Percentiles rank a stretch among this genome's conserved stretches.
Conservation (phyloP, 768 basidiomycete genomes). For the Neoboletus subvelutipes region DNA sequence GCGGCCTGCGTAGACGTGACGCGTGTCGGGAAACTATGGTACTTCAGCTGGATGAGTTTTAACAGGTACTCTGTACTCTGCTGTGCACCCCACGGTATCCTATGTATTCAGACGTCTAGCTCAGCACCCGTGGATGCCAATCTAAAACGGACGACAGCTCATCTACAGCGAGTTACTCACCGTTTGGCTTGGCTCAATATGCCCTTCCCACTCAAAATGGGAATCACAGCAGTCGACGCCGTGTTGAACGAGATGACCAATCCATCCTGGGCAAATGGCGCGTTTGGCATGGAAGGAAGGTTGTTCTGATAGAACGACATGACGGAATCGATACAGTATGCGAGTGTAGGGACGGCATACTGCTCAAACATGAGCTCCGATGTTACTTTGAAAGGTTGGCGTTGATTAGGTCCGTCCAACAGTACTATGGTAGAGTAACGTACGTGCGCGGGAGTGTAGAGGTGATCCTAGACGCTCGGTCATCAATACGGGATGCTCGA, state of each 20-base stretch:
- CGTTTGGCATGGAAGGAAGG: conserved; percentile 30
- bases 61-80: conserved; percentile 91
- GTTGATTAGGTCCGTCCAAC: neutral
- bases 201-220: conserved; percentile 79
- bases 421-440: conserved; percentile 31
- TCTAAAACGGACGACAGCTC: neutral
- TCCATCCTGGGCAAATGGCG: conserved; percentile 62
- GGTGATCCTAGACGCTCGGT: conserved; percentile 89
- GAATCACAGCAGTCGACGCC: conserved; percentile 87
- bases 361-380: conserved; percentile 96
- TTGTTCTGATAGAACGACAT: conserved; percentile 92
- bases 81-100: conserved; percentile 91
- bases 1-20: conserved; percentile 75
- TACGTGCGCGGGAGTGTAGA: conserved; percentile 82
- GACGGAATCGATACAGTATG: conserved; percentile 86
- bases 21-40: conserved; percentile 87
- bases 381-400: conserved; percentile 58
- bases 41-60: conserved; percentile 93
- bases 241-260: conserved; percentile 90
- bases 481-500: conserved; percentile 92
- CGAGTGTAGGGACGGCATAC: conserved; percentile 81
- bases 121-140: neutral
- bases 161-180: conserved; percentile 41
- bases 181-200: conserved; percentile 85
- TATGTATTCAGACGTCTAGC: conserved; percentile 30